Evolutionary conservation across 345 rosid species (phyloP).

Genomic region (Eutrema heterophyllum): DNA sequence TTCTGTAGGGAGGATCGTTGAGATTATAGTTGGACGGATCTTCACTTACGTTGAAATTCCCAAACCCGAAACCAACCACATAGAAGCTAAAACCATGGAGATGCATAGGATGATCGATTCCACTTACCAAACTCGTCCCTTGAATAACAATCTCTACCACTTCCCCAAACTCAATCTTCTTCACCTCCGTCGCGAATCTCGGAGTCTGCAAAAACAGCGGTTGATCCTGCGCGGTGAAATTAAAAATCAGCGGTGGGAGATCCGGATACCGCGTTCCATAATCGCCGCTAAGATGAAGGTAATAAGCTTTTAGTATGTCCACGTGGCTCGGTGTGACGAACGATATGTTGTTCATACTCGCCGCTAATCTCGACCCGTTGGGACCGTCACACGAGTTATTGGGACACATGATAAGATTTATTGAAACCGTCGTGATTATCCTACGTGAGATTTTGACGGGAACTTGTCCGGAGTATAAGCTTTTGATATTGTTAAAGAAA

Average conservation of each 20-base stretch:
- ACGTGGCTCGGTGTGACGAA: slow-evolving; percentile 27
- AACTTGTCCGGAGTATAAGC: slow-evolving; percentile 6
- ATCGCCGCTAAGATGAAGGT: slow-evolving; percentile 3
- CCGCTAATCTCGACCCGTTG: slow-evolving; percentile 22
- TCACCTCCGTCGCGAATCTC: slow-evolving; percentile 21
- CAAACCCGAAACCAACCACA: slow-evolving; percentile 19
- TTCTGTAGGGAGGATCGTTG: slow-evolving; percentile 19
- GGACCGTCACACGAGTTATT: slow-evolving; percentile 22
- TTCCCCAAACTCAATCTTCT: slow-evolving; percentile 3
- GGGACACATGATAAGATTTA: slow-evolving; percentile 17
- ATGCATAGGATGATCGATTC: slow-evolving; percentile 30
- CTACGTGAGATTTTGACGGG: slow-evolving; percentile 5
- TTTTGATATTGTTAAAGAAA: not conserved
- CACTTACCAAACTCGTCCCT: slow-evolving; percentile 22
- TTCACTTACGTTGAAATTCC: slow-evolving; percentile 14
- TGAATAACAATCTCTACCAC: slow-evolving; percentile 16
- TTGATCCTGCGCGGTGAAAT: slow-evolving; percentile 22
- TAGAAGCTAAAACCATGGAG: slow-evolving; percentile 25
- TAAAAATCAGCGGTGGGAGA: slow-evolving; percentile 26
- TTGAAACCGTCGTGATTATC: slow-evolving; percentile 34
- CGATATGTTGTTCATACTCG: slow-evolving; percentile 26
- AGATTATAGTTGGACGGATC: slow-evolving; percentile 19
- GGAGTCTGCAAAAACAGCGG: slow-evolving; percentile 15
- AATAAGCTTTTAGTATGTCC: slow-evolving; percentile 28
- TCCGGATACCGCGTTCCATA: slow-evolving; percentile 32